Percentiles rank a stretch among this genome's conserved stretches.
These are phyloP conservation scores for Candolleomyces efflorescens DNA, from an alignment of 768 basidiomycete species.

Conservation along the genomic window DNA sequence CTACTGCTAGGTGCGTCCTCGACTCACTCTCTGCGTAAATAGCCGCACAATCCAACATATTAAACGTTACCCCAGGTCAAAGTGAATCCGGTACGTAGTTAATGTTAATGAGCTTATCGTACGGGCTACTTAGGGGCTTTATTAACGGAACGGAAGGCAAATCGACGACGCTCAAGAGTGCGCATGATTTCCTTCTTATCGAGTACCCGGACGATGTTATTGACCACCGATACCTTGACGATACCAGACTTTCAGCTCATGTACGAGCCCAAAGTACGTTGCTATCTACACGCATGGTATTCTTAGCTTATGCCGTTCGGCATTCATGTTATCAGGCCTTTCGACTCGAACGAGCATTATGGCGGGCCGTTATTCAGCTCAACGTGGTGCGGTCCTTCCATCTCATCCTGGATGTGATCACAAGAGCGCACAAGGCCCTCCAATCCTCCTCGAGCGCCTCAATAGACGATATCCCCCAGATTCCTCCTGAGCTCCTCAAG, in stretches of 20 bases:
- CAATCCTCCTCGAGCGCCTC: constrained; percentile 17
- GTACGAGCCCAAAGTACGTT: constrained; percentile 51
- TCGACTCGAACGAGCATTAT: constrained; percentile 55
- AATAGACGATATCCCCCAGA: constrained; percentile 25
- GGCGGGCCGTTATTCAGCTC: constrained; percentile 66
- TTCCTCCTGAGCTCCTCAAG: constrained; percentile 44
- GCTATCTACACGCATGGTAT: neutral
- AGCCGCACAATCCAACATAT: neutral
- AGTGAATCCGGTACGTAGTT: constrained; percentile 66
- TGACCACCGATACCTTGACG: neutral
- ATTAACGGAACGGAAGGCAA: constrained; percentile 46
- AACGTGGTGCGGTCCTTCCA: constrained; percentile 68
- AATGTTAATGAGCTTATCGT: neutral
- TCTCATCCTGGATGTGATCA: constrained; percentile 55
- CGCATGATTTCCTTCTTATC: constrained; percentile 20
- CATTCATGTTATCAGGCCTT: constrained; percentile 37
- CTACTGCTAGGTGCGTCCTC: constrained; percentile 50
- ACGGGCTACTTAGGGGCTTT: no score
- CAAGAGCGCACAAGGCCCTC: constrained; percentile 23
- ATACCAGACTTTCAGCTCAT: constrained; percentile 57
- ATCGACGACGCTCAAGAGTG: constrained; percentile 78
- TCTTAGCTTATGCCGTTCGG: neutral
- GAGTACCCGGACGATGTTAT: neutral
- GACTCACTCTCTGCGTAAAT: neutral
- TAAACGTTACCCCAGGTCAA: constrained; percentile 45